Base-by-base conservation (phyloP, 1,284 basidiomycete species). In the Trichosporon asahii region DNA sequence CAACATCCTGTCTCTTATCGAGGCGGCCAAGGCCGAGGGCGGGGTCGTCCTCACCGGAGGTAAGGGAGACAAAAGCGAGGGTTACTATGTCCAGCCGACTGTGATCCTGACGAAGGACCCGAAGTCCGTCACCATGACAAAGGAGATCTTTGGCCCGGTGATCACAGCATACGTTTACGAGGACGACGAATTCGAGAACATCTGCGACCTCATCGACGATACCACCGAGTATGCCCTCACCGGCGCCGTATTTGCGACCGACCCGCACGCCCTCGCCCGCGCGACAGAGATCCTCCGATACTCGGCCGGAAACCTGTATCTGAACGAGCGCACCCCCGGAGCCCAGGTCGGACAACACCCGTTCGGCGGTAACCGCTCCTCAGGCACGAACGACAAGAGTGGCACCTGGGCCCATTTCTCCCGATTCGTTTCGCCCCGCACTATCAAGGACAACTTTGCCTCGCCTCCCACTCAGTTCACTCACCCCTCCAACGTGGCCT, bases 111-210 rank as follows among this genome's bases (percentile, higher is more conserved):
- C 92, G 77, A 92, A 92, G 83, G 93, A 99, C 82, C 95, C 96
- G 66, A 89, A 89, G 77, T 92, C 90, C 5, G 85, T 97, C 66
- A 97, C 95, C 9, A 94, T 99, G 89, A 88, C 88, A 35, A 93
- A 98, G 78, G 96, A 99, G 85, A 93, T 99, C 79, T 98, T 99
- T 77, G 97, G 97, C 3, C 97, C 97, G 40, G 95, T 99, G 66
- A 82, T 98, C 72, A 98, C 96, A 46, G 93, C 91, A 70, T 97
- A 89, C 84, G 88, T 92, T 66, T 97, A 89, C 83, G 90, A 95
- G 21, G 97, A 91, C 79, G 89, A 91, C 68, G 93, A 97, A 78
- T 88, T 84, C 25, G 89, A 96, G 75, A 87, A 92, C 85, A 96
- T 92, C 0, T 88, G 94, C 78, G 89, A 93, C 69, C 85, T 98